Evolutionary conservation across 2,329 filamentous ascomycete genomes (phyloP).

Genomic region (Tolypocladium cylindrosporum): DNA sequence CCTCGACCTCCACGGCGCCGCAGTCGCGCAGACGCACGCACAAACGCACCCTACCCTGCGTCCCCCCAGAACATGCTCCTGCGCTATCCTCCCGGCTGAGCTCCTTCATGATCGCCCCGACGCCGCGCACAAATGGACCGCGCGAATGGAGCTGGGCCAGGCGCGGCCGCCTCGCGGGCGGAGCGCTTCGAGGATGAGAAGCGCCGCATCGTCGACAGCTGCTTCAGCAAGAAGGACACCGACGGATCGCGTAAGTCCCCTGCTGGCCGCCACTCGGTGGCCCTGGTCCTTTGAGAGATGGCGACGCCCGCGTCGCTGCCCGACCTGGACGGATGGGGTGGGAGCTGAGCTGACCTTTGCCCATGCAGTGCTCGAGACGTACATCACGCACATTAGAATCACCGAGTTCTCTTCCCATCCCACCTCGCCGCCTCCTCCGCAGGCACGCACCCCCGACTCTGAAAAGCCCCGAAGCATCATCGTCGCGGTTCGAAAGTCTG

Average conservation of each 20-base stretch:
- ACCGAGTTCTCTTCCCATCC: conserved; percentile 78
- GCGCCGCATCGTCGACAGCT: conserved; percentile 84
- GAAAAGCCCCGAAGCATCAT: conserved; percentile 91
- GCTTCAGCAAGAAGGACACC: conserved; percentile 81
- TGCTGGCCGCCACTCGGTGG: neutral
- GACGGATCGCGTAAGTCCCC: conserved; percentile 70
- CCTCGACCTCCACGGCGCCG: neutral
- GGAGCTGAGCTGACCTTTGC: conserved; percentile 6
- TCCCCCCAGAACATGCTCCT: conserved; percentile 5
- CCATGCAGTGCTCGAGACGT: conserved; percentile 56
- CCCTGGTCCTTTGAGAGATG: neutral
- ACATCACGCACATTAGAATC: conserved; percentile 94
- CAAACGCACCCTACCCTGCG: neutral
- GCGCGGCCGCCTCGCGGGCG: conserved; percentile 37
- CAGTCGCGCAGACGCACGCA: neutral
- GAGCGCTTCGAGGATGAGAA: conserved; percentile 97
- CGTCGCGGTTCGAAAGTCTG: conserved; percentile 84
- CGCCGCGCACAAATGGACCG: conserved; percentile 23
- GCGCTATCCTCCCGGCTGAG: conserved; percentile 1
- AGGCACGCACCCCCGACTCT: conserved; percentile 55
- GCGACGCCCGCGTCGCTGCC: neutral
- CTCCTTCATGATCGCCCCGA: conserved; percentile 9
- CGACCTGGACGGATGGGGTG: neutral
- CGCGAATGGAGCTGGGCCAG: conserved; percentile 26
- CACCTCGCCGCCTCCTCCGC: conserved; percentile 73